These are phyloP conservation scores for Candida ortonii DNA, from an alignment of 805 yeast species.

Conservation along the genomic window DNA sequence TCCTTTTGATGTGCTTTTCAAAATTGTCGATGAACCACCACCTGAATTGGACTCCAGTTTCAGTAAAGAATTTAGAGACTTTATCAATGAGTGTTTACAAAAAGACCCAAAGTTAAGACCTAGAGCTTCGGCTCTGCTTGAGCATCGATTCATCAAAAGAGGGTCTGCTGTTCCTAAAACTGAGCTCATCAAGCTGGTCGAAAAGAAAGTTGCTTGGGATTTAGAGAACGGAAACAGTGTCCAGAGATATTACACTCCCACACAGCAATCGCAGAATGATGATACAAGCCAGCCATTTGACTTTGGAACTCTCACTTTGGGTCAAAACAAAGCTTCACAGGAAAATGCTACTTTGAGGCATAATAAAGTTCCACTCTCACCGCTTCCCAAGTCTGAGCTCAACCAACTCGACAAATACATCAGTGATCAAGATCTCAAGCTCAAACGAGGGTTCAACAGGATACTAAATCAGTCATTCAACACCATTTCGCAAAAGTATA, in stretches of 20 bases:
- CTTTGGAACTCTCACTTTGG: slow-evolving; percentile 13
- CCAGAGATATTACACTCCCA: slow-evolving; percentile 35
- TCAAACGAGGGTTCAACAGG: slow-evolving; percentile 32
- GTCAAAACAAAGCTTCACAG: slow-evolving; percentile 1
- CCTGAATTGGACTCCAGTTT: slow-evolving; percentile 39
- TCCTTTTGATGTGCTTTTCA: slow-evolving; percentile 54
- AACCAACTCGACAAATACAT: slow-evolving; percentile 6
- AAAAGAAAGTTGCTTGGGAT: slow-evolving; percentile 44
- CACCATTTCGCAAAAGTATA: slow-evolving; percentile 46
- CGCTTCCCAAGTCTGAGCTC: slow-evolving; percentile 8
- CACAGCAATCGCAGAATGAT: slow-evolving; percentile 12
- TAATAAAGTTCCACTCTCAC: slow-evolving; percentile 19
- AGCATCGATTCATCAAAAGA: slow-evolving; percentile 56
- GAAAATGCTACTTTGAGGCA: slow-evolving; percentile 12
- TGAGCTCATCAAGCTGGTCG: slow-evolving; percentile 38
- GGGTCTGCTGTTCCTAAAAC: slow-evolving; percentile 36
- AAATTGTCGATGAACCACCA: slow-evolving; percentile 48
- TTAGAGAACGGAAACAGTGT: slow-evolving; percentile 29
- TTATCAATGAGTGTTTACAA: slow-evolving; percentile 65
- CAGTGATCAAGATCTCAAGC: slow-evolving; percentile 12
- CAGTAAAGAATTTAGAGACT: slow-evolving; percentile 53
- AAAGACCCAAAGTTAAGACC: slow-evolving; percentile 70
- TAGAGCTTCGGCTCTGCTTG: slow-evolving; percentile 56
- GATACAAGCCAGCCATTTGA: slow-evolving; percentile 9
- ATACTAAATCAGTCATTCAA: slow-evolving; percentile 42